Conservation (phyloP, 768 basidiomycete genomes). For the Boletus barrowsii region DNA sequence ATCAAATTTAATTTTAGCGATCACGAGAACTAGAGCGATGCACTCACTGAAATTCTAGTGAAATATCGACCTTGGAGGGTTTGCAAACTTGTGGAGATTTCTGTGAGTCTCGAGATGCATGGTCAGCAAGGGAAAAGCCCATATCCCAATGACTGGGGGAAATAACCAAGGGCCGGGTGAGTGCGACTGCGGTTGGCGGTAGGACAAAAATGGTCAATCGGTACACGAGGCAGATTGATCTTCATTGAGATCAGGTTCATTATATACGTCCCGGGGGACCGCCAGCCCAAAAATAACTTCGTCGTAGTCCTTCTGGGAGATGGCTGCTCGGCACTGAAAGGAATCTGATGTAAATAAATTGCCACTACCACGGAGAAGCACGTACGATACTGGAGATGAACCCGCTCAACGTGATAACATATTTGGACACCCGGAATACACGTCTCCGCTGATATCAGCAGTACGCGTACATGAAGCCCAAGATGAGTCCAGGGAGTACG, state of each 20-base stretch:
- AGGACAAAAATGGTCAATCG: background rate
- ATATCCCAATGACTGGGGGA: background rate
- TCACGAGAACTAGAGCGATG: background rate
- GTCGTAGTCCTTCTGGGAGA: background rate
- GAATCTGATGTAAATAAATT: background rate
- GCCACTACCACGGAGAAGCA: background rate
- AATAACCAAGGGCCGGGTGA: background rate
- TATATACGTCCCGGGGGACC: background rate
- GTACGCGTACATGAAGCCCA: background rate
- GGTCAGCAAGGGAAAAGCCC: background rate
- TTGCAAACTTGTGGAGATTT: background rate
- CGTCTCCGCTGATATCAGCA: background rate
- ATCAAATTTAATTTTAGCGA: background rate
- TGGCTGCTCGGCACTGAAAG: background rate
- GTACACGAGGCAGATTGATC: background rate
- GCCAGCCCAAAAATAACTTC: background rate
- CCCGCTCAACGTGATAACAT: background rate
- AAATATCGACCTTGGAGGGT: background rate
- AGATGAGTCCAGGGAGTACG: too few species aligned
- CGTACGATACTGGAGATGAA: background rate
- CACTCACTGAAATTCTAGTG: background rate
- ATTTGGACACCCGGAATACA: background rate
- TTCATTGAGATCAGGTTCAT: background rate
- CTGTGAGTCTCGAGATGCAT: background rate
- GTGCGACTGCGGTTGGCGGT: background rate